Base-by-base conservation (phyloP, 2,329 filamentous ascomycete genomes). In the Aspergillus cejpii region DNA sequence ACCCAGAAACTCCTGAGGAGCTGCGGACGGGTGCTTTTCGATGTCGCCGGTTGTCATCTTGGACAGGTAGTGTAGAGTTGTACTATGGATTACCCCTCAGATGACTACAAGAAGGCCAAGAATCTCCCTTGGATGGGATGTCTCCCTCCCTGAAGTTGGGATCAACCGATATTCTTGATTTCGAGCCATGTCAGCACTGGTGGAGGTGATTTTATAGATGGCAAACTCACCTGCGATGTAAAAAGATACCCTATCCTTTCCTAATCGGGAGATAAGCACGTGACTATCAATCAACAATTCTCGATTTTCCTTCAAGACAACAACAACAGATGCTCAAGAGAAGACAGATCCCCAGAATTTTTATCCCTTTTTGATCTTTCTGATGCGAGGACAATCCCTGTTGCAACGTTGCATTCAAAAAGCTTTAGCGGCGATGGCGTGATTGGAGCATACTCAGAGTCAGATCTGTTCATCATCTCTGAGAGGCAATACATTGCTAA, bases 351-450 rank as follows among this genome's bases (percentile, higher is more conserved):
- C 36, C 2, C 20, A 15, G 20, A 15, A 23, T 14, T 24, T 24
- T 4, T 31, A 12, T 15, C 15, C 1, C 28, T 15, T 12, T 14
- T 31, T 31, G 15, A 14, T 12, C 28, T 14, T 14, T 31, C 6
- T 31, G 28, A n/a, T n/a, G n/a, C n/a, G n/a, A 11, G 15, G 19
- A 12, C 5, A 15, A 43, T 12, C 17, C 23, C 11, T 14, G 19
- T 27, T 34, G 10, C 17, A 19, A 20, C 21, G 11, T 14, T 23
- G 29, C 27, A 20, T 33, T 40, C 37, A 27, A 26, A 14, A 31
- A 26, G 19, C 11, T 19, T 29, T 54, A 44, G 20, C 37, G 42
- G 24, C 50, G 56, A 61, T 61, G 56, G 54, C 58, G 58, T 61
- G 58, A 52, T 61, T 47, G 44, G 37, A 40, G 41, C 37, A 27